Evolutionary conservation across 2,329 filamentous ascomycete species (phyloP).

Genomic region (Cytospora paraplurivora): DNA sequence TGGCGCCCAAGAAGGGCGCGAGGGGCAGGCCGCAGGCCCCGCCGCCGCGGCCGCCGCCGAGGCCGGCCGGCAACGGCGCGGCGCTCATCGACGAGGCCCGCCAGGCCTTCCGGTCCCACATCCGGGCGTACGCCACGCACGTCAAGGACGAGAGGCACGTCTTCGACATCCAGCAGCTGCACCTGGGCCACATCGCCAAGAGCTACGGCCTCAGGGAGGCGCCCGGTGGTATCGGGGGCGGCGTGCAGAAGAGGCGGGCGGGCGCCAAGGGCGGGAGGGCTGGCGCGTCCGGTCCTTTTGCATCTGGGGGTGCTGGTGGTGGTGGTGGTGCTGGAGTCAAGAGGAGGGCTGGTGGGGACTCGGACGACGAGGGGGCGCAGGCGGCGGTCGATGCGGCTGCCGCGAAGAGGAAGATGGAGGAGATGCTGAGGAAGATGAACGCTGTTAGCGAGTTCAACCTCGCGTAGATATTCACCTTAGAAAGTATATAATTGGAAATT

Average conservation of each 20-base stretch:
- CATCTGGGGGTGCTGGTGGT: conserved; percentile 15
- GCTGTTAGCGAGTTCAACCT: conserved; percentile 69
- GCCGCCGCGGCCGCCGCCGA: conserved; percentile 7
- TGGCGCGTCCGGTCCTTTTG: conserved; percentile 28
- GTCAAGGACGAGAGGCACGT: conserved; percentile 79
- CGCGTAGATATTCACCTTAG: conserved; percentile 35
- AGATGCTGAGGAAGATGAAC: conserved; percentile 58
- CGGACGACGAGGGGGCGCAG: conserved; percentile 45
- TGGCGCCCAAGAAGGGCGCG: conserved; percentile 28
- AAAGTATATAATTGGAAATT: not conserved
- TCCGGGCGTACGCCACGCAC: conserved; percentile 94
- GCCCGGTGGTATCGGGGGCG: conserved; percentile 75
- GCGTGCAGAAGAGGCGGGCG: conserved; percentile 49
- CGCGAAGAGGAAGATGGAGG: conserved; percentile 66
- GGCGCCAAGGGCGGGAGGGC: conserved; percentile 39
- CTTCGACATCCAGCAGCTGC: conserved; percentile 90
- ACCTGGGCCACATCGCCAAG: conserved; percentile 92
- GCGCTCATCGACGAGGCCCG: conserved; percentile 78
- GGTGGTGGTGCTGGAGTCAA: conserved; percentile 22
- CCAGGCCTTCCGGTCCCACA: conserved; percentile 86
- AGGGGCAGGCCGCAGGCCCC: conserved; percentile 46
- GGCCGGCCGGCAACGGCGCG: conserved; percentile 40
- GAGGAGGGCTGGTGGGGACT: conserved; percentile 37
- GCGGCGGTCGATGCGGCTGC: conserved; percentile 53
- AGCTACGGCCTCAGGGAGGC: conserved; percentile 88